phyloP scores from a whole-genome alignment of 257 asterid species.

The Dorcoceras hygrometricum region DNA sequence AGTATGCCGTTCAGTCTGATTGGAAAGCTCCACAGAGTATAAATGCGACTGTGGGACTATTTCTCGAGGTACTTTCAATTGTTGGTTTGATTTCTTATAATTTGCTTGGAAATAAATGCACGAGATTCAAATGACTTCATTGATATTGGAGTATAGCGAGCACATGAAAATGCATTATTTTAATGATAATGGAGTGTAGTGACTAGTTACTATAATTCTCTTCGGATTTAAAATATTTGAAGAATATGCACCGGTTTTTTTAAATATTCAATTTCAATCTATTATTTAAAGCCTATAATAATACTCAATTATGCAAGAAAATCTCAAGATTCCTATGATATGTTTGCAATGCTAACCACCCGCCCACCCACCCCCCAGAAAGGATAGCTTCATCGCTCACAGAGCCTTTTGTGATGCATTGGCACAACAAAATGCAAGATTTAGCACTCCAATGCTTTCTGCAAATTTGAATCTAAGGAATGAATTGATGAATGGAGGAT shows the following conservation, averaged over 20 bases:
- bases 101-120: constrained; percentile 24
- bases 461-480: constrained; percentile 61
- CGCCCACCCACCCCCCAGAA: constrained; percentile 32
- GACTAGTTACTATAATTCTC: not conserved
- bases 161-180: not conserved
- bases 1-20: constrained; percentile 90
- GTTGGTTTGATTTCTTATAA: not conserved
- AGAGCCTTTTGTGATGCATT: constrained; percentile 91
- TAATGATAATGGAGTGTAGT: not conserved
- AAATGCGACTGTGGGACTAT: constrained; percentile 95
- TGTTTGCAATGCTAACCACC: not conserved
- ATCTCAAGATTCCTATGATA: not conserved
- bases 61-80: constrained; percentile 67
- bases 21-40: constrained; percentile 94
- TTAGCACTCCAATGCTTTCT: constrained; percentile 36
- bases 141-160: constrained; percentile 2
- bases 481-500: constrained; percentile 37
- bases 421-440: constrained; percentile 75
- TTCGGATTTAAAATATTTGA: no score
- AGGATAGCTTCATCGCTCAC: constrained; percentile 91
- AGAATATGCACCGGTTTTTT: not conserved
- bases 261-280: no score
- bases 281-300: no score
- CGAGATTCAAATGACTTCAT: constrained; percentile 24
- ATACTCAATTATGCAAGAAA: not conserved